These are phyloP conservation scores for Coemansia sp. DNA, from an alignment of 192 early-diverging fungal genomes.

Conservation along the genomic window DNA sequence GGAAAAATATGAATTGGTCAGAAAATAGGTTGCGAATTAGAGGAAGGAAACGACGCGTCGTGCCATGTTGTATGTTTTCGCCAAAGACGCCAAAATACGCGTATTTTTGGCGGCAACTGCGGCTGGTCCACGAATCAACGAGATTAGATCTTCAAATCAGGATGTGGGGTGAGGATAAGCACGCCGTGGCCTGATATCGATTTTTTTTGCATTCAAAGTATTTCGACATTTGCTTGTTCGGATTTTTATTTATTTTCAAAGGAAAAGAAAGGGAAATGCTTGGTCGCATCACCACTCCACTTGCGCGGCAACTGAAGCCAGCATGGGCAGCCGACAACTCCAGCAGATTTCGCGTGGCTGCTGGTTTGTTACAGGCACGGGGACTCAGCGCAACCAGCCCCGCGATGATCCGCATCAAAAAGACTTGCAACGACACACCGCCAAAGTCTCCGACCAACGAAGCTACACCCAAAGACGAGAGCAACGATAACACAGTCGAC, in stretches of 20 bases:
- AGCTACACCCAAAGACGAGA: not conserved
- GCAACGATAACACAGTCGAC: not conserved
- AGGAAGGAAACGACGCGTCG: not conserved
- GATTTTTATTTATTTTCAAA: not conserved
- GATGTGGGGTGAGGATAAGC: not conserved
- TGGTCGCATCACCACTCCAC: conserved; percentile 27
- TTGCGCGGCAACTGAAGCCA: conserved; percentile 24
- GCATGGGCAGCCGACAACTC: not conserved
- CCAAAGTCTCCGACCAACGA: conserved; percentile 8
- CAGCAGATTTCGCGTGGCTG: not conserved
- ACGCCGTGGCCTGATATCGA: not conserved
- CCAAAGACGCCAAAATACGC: not conserved
- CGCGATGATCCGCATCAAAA: conserved; percentile 33
- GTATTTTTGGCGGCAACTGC: not conserved
- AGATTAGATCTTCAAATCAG: not conserved
- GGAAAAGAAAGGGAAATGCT: conserved; percentile 18
- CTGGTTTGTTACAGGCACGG: not conserved
- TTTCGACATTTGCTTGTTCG: not conserved
- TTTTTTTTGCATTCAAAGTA: not conserved
- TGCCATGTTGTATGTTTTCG: not conserved
- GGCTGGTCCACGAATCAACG: not conserved
- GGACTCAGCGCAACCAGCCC: conserved; percentile 16
- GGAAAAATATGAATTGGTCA: not conserved
- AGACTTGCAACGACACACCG: conserved; percentile 20
- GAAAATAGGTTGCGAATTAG: not conserved